Conservation (phyloP, 2,329 filamentous ascomycete species). For the Neopestalotiopsis sp. region DNA sequence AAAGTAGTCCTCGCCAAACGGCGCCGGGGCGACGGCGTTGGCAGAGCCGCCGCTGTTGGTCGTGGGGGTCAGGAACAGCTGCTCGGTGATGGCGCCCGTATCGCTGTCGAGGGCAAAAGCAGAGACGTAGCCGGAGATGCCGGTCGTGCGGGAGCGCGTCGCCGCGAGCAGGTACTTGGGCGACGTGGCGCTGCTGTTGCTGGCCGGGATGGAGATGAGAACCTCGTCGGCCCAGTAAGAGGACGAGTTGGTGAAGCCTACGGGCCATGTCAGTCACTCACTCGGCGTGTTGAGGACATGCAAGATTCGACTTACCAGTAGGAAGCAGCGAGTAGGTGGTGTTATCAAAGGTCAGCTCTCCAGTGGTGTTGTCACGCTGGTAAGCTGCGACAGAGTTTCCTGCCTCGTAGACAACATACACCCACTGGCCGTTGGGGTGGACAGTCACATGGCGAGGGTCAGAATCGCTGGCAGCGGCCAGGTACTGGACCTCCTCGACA, state of each 20-base stretch:
- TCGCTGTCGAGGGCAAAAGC: constrained; percentile 31
- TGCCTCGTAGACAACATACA: constrained; percentile 35
- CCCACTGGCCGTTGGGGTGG: constrained; percentile 33
- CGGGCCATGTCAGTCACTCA: not conserved
- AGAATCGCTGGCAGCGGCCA: constrained; percentile 25
- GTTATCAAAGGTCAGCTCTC: constrained; percentile 24
- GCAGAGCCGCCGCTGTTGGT: constrained; percentile 34
- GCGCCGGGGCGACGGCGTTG: constrained; percentile 32
- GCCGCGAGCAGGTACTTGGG: constrained; percentile 30
- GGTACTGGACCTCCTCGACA: constrained; percentile 26
- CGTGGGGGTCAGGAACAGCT: constrained; percentile 33
- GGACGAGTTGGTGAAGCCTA: constrained; percentile 25
- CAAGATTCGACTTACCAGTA: not conserved
- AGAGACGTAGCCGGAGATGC: constrained; percentile 33
- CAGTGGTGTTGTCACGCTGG: constrained; percentile 27
- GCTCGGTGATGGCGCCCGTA: constrained; percentile 30
- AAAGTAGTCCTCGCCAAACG: constrained; percentile 35
- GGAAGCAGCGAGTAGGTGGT: constrained; percentile 16
- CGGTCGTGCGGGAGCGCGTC: constrained; percentile 25
- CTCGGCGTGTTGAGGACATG: not conserved
- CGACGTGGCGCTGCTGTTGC: constrained; percentile 16
- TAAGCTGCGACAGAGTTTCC: constrained; percentile 31
- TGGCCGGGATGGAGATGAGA: constrained; percentile 24
- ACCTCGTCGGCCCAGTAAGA: constrained; percentile 33
- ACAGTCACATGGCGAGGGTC: constrained; percentile 33